Conservation (phyloP, 2,329 filamentous ascomycete species). For the Canariomyces notabilis region DNA sequence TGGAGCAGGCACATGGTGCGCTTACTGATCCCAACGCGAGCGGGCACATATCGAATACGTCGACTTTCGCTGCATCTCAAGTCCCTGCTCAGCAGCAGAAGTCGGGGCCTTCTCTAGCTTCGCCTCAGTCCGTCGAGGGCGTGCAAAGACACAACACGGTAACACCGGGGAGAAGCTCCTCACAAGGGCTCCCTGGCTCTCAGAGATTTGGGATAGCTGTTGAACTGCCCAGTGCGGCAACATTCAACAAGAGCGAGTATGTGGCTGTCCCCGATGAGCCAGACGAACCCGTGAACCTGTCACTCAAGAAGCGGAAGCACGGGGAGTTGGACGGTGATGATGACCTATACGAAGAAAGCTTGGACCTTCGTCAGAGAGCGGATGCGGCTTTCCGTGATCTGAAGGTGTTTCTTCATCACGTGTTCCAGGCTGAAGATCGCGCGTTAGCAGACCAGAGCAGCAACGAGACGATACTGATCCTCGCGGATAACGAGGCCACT, state of each 20-base stretch:
- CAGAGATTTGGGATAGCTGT: conserved; percentile 38
- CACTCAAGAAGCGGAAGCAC: conserved; percentile 50
- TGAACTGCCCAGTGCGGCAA: conserved; percentile 39
- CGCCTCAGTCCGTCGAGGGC: conserved; percentile 20
- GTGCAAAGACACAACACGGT: neutral
- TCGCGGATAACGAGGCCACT: conserved; percentile 56
- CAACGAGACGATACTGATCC: conserved; percentile 50
- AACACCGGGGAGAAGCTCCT: conserved; percentile 1
- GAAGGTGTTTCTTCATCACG: conserved; percentile 61
- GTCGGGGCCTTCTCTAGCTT: neutral
- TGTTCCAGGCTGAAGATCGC: conserved; percentile 74
- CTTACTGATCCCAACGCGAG: conserved; percentile 2
- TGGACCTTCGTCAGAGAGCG: conserved; percentile 78
- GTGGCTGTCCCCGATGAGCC: conserved; percentile 42
- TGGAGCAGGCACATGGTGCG: conserved; percentile 19
- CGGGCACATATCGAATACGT: neutral
- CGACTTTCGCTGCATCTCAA: neutral
- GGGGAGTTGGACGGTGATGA: conserved; percentile 48
- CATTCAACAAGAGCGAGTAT: conserved; percentile 51
- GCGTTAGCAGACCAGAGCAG: conserved; percentile 50
- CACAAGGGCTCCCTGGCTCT: conserved; percentile 20
- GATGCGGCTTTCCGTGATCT: conserved; percentile 69
- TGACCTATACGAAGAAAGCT: conserved; percentile 53
- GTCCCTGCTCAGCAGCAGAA: neutral
- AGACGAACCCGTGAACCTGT: conserved; percentile 44